Conservation (phyloP, 2,329 filamentous ascomycete species). For the Colletotrichum falcatum region DNA sequence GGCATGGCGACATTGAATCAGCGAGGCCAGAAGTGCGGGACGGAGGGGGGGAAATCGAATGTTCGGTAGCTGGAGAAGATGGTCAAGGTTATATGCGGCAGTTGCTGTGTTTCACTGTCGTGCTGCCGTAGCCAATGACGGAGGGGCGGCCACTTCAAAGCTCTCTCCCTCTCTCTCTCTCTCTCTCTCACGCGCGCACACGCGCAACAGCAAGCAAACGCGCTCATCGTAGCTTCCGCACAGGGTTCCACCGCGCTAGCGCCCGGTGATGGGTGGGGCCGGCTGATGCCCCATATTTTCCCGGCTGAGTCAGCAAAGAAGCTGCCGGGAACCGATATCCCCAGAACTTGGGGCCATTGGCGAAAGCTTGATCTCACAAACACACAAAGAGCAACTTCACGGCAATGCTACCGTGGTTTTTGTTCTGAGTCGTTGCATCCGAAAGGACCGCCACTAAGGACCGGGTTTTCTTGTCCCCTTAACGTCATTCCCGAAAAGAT, state of each 20-base stretch:
- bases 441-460: not conserved
- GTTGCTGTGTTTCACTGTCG: not conserved
- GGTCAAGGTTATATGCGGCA: not conserved
- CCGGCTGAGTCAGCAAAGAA: constrained; percentile 1
- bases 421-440: constrained; percentile 6
- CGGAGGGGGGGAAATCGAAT: too few species aligned
- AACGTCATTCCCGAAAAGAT: not conserved
- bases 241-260: not conserved
- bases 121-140: not conserved
- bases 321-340: too few species aligned
- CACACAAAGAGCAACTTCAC: constrained; percentile 12
- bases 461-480: not conserved
- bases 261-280: not conserved
- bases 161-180: too few species aligned
- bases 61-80: not conserved
- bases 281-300: not conserved
- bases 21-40: not conserved
- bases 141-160: too few species aligned
- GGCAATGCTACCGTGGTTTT: not conserved
- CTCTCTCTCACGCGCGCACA: not conserved
- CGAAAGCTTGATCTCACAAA: not conserved
- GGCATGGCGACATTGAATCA: not conserved
- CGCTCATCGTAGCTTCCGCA: not conserved
- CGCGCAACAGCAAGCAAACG: constrained; percentile 7
- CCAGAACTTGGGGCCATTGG: not conserved